Evolutionary conservation across 805 yeast genomes (phyloP).

Genomic region (Spathaspora sp.): DNA sequence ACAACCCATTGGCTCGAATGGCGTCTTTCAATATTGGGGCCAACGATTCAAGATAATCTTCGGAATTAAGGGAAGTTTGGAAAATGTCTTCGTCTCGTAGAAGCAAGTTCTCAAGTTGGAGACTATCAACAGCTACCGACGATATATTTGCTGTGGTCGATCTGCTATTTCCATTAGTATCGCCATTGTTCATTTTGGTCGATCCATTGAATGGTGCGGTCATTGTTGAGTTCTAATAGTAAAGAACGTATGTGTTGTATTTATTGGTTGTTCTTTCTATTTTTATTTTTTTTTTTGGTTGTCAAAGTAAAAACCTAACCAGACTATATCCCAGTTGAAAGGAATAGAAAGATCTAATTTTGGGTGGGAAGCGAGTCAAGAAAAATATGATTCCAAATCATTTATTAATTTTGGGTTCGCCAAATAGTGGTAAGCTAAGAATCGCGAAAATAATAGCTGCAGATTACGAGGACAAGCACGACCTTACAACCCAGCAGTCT

Average conservation of each 20-base stretch:
- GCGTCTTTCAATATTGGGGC: constrained; percentile 72
- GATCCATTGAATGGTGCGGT: neutral
- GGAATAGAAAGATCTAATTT: neutral
- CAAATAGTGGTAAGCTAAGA: constrained; percentile 37
- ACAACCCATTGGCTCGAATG: constrained; percentile 49
- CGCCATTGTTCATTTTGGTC: neutral
- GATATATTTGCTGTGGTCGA: neutral
- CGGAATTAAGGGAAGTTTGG: constrained; percentile 49
- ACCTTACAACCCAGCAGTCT: constrained; percentile 14
- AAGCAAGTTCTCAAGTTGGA: constrained; percentile 35
- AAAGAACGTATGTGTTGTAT: neutral
- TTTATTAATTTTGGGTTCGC: constrained; percentile 44
- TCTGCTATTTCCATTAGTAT: neutral
- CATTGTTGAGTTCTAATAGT: neutral
- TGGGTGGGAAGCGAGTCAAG: neutral
- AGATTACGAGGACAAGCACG: constrained; percentile 18
- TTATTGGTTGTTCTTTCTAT: neutral
- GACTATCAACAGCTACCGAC: constrained; percentile 14
- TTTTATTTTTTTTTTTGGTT: neutral
- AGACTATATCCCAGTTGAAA: too few species aligned
- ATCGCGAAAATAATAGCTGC: constrained; percentile 24
- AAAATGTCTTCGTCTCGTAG: constrained; percentile 40
- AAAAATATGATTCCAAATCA: constrained; percentile 30
- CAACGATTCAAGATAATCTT: constrained; percentile 74
- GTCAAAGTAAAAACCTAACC: neutral